Evolutionary conservation across 1,284 basidiomycete species (phyloP).

Genomic region (Peniophora sp.): DNA sequence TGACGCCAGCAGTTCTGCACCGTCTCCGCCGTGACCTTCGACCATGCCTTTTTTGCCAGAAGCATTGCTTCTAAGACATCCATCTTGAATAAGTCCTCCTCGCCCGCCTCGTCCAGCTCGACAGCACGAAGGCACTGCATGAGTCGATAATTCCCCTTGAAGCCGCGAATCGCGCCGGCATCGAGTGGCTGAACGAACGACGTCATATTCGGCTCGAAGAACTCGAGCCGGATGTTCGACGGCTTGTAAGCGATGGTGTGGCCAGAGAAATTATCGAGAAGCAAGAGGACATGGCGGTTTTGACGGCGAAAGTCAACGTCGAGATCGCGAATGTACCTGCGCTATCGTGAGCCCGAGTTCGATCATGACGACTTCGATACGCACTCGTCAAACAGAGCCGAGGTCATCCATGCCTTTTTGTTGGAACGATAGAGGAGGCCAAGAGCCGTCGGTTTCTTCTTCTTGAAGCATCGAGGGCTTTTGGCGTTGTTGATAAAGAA

Average conservation of each 20-base stretch:
- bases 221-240: conserved; percentile 19
- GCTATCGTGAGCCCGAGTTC: background rate
- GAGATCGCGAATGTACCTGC: background rate
- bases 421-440: conserved; percentile 24
- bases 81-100: conserved; percentile 26
- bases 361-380: background rate
- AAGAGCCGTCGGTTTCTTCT: conserved; percentile 14
- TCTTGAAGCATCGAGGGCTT: conserved; percentile 17
- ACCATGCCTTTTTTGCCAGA: conserved; percentile 24
- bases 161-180: conserved; percentile 23
- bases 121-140: conserved; percentile 19
- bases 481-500: conserved; percentile 23
- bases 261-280: conserved; percentile 24
- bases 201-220: conserved; percentile 23
- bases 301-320: background rate
- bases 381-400: conserved; percentile 12
- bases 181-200: conserved; percentile 22
- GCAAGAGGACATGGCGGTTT: conserved; percentile 17
- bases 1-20: conserved; percentile 28
- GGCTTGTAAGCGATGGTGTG: conserved; percentile 18
- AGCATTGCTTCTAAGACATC: conserved; percentile 24
- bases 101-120: conserved; percentile 22
- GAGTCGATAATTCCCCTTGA: conserved; percentile 25
- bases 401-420: conserved; percentile 26
- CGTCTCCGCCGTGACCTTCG: conserved; percentile 16